Base-by-base conservation (phyloP, 2,329 filamentous ascomycete genomes). In the Thelonectria discophora region DNA sequence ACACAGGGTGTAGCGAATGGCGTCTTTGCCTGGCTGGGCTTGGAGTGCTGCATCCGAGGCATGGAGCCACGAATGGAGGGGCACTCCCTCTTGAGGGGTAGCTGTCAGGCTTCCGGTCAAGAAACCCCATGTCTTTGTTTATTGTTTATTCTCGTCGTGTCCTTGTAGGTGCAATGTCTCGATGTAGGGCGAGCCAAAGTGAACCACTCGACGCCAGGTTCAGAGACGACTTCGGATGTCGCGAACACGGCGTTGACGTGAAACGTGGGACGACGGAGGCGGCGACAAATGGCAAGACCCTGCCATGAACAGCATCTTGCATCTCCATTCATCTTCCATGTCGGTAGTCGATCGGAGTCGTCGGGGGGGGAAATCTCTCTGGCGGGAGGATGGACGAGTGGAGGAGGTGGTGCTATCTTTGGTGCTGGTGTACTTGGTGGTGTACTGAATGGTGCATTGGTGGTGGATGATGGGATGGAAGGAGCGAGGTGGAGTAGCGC, bases 201-300 rank as follows among this genome's bases (percentile, higher is more conserved):
- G 24, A 32, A 11, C 42, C 32, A 34, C 30, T 40, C 47, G 53
- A 40, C 20, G 42, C 49, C 42, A 45, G 17, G 43, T 49, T 46
- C 18, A 24, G 47, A 48, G 34, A 43, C 13, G 51, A 43, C 17
- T 24, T 47, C 45, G 37, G 37, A 20, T 18, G n/a, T 21, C 27
- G 57, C 51, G 30, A 52, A n/a, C 37, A 27, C 51, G 30, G 24
- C 32, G 37, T 24, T 42, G 54, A 46, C 42, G 34, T 42, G 42
- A 10, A 18, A 20, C 42, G 17, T 45, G 42, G 39, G 43, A 24
- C 21, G 54, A 49, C 15, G 51, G 49, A 4, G 51, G 39, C 30
- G 18, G 46, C 51, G 20, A 30, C 51, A 34, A 55, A 48, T 45
- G 54, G 37, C 50, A 49, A n/a, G 37, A 12, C 8, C 20, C 20